Evolutionary conservation across 73 alveolate genomes (phyloP).

Genomic region (Diophrys sp.): DNA sequence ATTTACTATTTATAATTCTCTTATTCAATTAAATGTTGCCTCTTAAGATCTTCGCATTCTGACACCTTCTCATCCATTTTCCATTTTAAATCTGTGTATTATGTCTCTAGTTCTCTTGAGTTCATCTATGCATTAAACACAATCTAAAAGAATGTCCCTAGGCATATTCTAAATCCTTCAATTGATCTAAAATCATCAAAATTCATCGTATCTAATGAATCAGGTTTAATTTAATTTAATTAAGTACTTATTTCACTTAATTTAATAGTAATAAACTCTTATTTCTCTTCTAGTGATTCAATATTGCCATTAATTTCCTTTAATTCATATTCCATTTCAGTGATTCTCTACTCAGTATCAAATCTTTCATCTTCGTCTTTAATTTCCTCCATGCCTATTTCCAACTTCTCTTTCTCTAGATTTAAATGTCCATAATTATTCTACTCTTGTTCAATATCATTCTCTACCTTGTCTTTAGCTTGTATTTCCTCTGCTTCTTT

Average conservation of each 20-base stretch:
- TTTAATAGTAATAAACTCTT: slow-evolving; percentile 32
- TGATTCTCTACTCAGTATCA: slow-evolving; percentile 33
- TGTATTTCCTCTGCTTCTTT: slow-evolving; percentile 23
- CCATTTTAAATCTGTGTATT: not conserved
- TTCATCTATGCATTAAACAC: slow-evolving; percentile 48
- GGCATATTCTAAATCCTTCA: slow-evolving; percentile 49
- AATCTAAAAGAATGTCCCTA: slow-evolving; percentile 54
- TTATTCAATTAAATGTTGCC: no score
- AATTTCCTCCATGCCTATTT: slow-evolving; percentile 12
- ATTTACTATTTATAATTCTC: not conserved
- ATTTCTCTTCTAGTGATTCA: slow-evolving; percentile 64
- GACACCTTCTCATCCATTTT: not conserved
- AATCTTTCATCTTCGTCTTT: slow-evolving; percentile 19
- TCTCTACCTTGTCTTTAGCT: slow-evolving; percentile 26
- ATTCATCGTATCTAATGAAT: slow-evolving; percentile 32
- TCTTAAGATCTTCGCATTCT: not conserved
- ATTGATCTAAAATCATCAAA: slow-evolving; percentile 40
- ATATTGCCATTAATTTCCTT: slow-evolving; percentile 31
- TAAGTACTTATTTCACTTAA: slow-evolving; percentile 16
- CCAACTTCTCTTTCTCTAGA: slow-evolving; percentile 45
- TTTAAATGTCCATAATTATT: slow-evolving; percentile 21
- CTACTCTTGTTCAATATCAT: slow-evolving; percentile 47
- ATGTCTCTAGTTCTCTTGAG: slow-evolving; percentile 28
- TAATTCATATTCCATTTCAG: slow-evolving; percentile 27
- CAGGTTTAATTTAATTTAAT: slow-evolving; percentile 30